Conservation (phyloP, 208 protist genomes). For the Leishmania tropica region DNA sequence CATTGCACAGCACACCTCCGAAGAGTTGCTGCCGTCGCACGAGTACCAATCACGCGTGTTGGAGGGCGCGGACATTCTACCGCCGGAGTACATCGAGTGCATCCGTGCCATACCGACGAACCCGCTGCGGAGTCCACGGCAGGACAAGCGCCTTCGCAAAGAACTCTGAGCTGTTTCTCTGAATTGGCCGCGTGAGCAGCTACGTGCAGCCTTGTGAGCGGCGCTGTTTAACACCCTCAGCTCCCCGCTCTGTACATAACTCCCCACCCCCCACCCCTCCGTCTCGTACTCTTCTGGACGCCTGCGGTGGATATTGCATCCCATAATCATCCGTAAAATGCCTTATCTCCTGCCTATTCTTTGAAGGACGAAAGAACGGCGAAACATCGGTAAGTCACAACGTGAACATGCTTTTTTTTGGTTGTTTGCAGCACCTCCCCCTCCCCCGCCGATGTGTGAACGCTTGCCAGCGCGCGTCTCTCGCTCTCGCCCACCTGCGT, state of each 20-base stretch:
- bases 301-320: no score
- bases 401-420: not conserved
- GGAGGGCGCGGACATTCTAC: constrained; percentile 48
- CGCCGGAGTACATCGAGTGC: constrained; percentile 41
- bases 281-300: no score
- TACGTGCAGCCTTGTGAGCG: not conserved
- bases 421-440: not conserved
- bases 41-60: constrained; percentile 56
- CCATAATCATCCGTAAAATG: no score
- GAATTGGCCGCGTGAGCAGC: not conserved
- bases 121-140: constrained; percentile 46
- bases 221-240: not conserved
- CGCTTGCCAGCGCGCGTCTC: no score
- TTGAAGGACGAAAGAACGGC: not conserved
- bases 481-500: not conserved
- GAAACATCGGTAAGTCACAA: not conserved
- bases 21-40: constrained; percentile 41
- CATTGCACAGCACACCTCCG: constrained; percentile 42
- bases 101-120: constrained; percentile 39
- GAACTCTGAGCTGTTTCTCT: constrained; percentile 25
- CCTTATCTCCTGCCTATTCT: not conserved
- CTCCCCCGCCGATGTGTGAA: not conserved
- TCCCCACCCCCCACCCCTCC: no score
- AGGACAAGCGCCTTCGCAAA: constrained; percentile 43
- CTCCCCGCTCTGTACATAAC: not conserved